These are phyloP conservation scores for Populus deltoides DNA, from an alignment of 345 rosid genomes.

Conservation along the genomic window DNA sequence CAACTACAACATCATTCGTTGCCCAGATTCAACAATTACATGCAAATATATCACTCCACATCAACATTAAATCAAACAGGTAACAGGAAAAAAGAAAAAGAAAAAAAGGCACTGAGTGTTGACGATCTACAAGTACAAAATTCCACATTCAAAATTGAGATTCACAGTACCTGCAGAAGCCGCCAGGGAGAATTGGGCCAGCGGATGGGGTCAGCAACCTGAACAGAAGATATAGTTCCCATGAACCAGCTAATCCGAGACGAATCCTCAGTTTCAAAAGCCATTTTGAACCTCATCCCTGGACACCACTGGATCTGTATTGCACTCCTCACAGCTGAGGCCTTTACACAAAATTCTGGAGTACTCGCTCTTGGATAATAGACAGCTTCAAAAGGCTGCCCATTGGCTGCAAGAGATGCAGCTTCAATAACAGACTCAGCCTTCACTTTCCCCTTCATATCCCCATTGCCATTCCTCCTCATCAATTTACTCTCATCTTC, in stretches of 20 bases:
- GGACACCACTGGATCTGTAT: conserved; percentile 81
- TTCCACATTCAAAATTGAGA: not conserved
- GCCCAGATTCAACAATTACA: not conserved
- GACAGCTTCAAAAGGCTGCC: conserved; percentile 70
- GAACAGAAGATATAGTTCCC: conserved; percentile 83
- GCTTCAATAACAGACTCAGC: conserved; percentile 72
- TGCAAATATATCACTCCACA: not conserved
- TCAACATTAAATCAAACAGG: not conserved
- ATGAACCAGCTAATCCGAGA: conserved; percentile 96
- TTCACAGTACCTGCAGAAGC: conserved; percentile 64
- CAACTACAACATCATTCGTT: not conserved
- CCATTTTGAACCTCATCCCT: conserved; percentile 95
- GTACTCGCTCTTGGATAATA: conserved; percentile 84
- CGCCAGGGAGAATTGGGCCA: conserved; percentile 98
- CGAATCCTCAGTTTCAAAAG: conserved; percentile 90
- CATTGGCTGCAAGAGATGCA: conserved; percentile 57
- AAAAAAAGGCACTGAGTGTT: not conserved
- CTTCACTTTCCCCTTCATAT: conserved; percentile 51
- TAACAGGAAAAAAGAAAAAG: not conserved
- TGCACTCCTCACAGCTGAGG: conserved; percentile 57
- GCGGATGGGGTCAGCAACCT: conserved; percentile 63
- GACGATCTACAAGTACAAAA: not conserved
- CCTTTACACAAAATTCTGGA: conserved; percentile 82
- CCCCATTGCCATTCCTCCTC: conserved; percentile 39
- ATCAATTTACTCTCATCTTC: conserved; percentile 52